phyloP scores from a whole-genome alignment of 352 stramenopile genomes.

The Phytophthora sojae region DNA sequence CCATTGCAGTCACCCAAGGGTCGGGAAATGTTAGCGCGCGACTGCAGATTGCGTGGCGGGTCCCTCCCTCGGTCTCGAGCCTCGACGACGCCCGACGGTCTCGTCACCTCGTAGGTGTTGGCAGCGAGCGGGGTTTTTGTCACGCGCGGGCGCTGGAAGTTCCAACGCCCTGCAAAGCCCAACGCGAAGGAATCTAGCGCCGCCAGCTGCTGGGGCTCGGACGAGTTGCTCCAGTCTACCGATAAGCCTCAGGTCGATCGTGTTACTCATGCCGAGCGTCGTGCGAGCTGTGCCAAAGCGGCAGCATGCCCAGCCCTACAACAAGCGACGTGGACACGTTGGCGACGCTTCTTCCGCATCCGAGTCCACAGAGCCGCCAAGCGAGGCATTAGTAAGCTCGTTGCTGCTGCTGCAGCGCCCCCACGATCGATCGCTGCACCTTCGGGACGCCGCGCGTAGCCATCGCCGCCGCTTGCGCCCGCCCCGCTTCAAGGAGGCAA shows the following conservation, averaged over 20 bases:
- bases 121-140: constrained; percentile 23
- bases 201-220: constrained; percentile 11
- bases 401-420: constrained; percentile 17
- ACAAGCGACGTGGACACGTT: constrained; percentile 7
- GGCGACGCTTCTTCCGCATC: not conserved
- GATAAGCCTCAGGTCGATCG: constrained; percentile 3
- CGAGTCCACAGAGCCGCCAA: not conserved
- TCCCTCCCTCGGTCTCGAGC: not conserved
- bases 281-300: constrained; percentile 1
- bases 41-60: not conserved
- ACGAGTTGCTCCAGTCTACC: not conserved
- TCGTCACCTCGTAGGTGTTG: constrained; percentile 24
- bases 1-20: not conserved
- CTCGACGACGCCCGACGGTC: constrained; percentile 13
- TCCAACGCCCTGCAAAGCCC: not conserved
- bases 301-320: constrained; percentile 20
- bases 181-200: constrained; percentile 32
- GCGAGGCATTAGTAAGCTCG: constrained; percentile 24
- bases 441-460: constrained; percentile 17
- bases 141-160: not conserved
- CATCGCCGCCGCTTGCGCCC: constrained; percentile 10
- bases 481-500: constrained; percentile 28
- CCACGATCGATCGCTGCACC: constrained; percentile 21
- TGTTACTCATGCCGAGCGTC: constrained; percentile 3
- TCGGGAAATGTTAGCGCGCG: not conserved